Evolutionary conservation across 371 early-diverging fungal genomes (phyloP).

Genomic region (Mortierella sp.): DNA sequence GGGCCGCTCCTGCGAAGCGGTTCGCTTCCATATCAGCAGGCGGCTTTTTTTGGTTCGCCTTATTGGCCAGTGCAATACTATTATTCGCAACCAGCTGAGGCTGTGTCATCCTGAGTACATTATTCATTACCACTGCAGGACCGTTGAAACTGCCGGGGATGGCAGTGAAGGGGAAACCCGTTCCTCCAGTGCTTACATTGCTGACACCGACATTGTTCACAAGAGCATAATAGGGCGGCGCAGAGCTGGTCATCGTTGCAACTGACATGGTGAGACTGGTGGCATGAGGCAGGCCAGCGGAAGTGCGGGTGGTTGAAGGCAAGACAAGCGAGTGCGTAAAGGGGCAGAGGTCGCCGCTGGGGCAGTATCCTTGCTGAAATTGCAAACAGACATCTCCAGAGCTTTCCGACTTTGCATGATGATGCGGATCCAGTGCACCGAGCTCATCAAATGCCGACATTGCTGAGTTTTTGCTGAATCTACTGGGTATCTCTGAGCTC

Average conservation of each 20-base stretch:
- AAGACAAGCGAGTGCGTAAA: conserved; percentile 57
- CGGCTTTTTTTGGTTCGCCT: conserved; percentile 48
- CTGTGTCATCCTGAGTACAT: conserved; percentile 27
- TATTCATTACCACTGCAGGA: conserved; percentile 13
- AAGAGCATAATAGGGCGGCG: conserved; percentile 21
- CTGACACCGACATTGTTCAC: conserved; percentile 13
- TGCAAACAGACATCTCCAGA: conserved; percentile 58
- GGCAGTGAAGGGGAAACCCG: conserved; percentile 12
- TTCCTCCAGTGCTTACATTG: conserved; percentile 9
- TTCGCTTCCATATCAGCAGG: conserved; percentile 57
- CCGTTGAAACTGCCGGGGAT: conserved; percentile 16
- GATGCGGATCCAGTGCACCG: conserved; percentile 13
- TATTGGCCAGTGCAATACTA: conserved; percentile 34
- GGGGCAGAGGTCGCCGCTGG: conserved; percentile 65
- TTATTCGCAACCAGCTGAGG: conserved; percentile 38
- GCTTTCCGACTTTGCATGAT: conserved; percentile 8
- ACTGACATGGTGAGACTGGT: conserved; percentile 21
- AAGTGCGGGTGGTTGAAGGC: conserved; percentile 9
- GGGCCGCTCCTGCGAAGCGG: conserved; percentile 69
- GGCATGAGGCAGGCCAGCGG: conserved; percentile 21
- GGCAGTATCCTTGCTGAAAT: conserved; percentile 68
- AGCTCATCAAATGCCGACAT: conserved; percentile 37
- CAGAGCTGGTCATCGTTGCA: conserved; percentile 13
- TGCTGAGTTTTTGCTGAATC: conserved; percentile 18
- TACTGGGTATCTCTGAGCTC: conserved; percentile 37